Percentiles rank a stretch among this genome's conserved stretches.
Evolutionary conservation across 805 yeast genomes (phyloP).

Genomic region (Candida gorgasii): DNA sequence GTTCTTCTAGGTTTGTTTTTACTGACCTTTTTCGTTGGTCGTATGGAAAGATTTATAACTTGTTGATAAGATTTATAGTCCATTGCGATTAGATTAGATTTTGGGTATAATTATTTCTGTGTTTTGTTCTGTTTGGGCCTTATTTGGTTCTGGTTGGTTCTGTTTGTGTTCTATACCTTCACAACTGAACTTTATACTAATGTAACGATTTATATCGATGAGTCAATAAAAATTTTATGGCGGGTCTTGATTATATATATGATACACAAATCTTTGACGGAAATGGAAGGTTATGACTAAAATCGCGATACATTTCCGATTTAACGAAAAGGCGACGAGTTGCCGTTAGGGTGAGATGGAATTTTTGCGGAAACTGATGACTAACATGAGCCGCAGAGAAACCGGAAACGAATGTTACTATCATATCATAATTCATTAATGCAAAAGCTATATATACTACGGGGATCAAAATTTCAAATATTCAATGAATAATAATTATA

Average conservation of each 20-base stretch:
- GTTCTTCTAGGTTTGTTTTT: slow-evolving; percentile 21
- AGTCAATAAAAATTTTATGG: slow-evolving; percentile 4
- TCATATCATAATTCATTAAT: slow-evolving; percentile 4
- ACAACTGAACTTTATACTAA: background rate
- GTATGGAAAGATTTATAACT: slow-evolving; percentile 30
- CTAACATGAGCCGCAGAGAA: background rate
- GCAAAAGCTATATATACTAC: background rate
- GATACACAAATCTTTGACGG: slow-evolving; percentile 2
- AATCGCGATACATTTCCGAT: slow-evolving; percentile 4
- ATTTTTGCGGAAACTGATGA: background rate
- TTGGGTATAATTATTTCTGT: too few species aligned
- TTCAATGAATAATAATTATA: slow-evolving; percentile 59
- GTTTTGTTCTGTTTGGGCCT: background rate
- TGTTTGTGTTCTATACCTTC: background rate
- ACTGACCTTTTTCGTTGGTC: slow-evolving; percentile 16
- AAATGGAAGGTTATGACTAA: slow-evolving; percentile 1
- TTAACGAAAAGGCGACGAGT: slow-evolving; percentile 4
- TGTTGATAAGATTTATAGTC: slow-evolving; percentile 40
- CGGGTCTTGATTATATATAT: slow-evolving; percentile 2
- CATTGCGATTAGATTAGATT: too few species aligned
- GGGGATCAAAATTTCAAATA: slow-evolving; percentile 20
- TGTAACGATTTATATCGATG: background rate
- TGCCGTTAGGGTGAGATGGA: background rate
- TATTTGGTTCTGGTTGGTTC: background rate
- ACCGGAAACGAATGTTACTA: background rate